Conservation (phyloP, 169 alveolate species). For the Eimeria tenella region DNA sequence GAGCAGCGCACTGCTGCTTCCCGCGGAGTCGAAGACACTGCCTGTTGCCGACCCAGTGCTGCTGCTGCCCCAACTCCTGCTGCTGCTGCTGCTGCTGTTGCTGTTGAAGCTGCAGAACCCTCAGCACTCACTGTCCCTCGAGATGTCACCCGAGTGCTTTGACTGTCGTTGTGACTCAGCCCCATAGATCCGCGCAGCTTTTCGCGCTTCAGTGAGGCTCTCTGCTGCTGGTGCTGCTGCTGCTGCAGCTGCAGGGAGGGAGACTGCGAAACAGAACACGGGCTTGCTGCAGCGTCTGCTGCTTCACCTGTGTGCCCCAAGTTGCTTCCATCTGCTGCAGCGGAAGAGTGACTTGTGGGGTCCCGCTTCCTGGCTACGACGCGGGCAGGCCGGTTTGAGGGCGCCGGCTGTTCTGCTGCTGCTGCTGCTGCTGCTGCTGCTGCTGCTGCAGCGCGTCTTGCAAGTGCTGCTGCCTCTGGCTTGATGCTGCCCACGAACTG, state of each 20-base stretch:
- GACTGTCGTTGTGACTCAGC: not conserved
- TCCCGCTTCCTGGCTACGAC: not conserved
- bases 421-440: conserved; percentile 9
- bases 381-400: not conserved
- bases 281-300: not conserved
- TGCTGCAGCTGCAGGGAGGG: not conserved
- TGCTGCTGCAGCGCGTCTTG: not conserved
- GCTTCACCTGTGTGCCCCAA: not conserved
- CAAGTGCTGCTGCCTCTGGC: not conserved
- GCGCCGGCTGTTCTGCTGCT: not conserved
- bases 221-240: conserved; percentile 15
- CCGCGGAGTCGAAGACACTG: not conserved
- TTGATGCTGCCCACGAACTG: not conserved
- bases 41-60: not conserved
- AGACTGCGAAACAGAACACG: no score
- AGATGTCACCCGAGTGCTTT: not conserved
- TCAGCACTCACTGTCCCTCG: no score
- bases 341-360: not conserved
- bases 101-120: not conserved
- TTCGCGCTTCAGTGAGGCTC: not conserved
- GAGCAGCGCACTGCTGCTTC: not conserved
- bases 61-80: not conserved
- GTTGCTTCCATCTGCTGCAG: not conserved
- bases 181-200: not conserved
- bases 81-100: not conserved